phyloP scores from a whole-genome alignment of 1,139 yeast species.

The Yamadazyma conglobata region DNA sequence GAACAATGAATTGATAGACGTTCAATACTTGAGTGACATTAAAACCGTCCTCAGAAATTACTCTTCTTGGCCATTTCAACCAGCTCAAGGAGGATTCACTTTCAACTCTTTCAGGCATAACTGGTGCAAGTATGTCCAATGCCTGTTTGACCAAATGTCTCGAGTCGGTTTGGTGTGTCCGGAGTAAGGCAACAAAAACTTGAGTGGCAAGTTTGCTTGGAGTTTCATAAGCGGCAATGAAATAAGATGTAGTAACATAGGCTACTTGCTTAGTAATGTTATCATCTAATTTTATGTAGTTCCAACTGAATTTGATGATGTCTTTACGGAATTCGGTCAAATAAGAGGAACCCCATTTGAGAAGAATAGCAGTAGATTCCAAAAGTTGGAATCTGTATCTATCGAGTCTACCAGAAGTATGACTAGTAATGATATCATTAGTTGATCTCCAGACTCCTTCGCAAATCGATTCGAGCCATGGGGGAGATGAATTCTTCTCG shows the following conservation, averaged over 20 bases:
- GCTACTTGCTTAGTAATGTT: slow-evolving; percentile 90
- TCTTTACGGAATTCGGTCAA: slow-evolving; percentile 74
- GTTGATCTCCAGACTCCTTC: slow-evolving; percentile 71
- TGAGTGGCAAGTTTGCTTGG: slow-evolving; percentile 87
- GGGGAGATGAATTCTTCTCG: slow-evolving; percentile 31
- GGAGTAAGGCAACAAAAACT: slow-evolving; percentile 82
- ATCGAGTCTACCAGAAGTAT: slow-evolving; percentile 70
- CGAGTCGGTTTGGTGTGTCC: slow-evolving; percentile 85
- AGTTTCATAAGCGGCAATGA: slow-evolving; percentile 85
- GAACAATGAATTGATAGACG: slow-evolving; percentile 85
- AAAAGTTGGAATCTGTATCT: slow-evolving; percentile 72
- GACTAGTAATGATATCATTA: slow-evolving; percentile 51
- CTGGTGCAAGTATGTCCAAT: slow-evolving; percentile 85
- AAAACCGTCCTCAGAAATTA: slow-evolving; percentile 85
- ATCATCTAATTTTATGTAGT: slow-evolving; percentile 85
- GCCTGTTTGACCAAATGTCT: slow-evolving; percentile 83
- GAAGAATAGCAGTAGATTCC: slow-evolving; percentile 74
- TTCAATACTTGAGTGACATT: slow-evolving; percentile 80
- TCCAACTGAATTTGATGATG: slow-evolving; percentile 92
- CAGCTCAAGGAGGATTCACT: slow-evolving; percentile 65
- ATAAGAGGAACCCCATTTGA: slow-evolving; percentile 62
- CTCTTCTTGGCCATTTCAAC: slow-evolving; percentile 95
- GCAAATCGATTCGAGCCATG: slow-evolving; percentile 65
- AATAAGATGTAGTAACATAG: slow-evolving; percentile 81
- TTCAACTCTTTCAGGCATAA: slow-evolving; percentile 67